These are phyloP conservation scores for Pseudocercospora crystallina DNA, from an alignment of 2,329 filamentous ascomycete species.

Conservation along the genomic window DNA sequence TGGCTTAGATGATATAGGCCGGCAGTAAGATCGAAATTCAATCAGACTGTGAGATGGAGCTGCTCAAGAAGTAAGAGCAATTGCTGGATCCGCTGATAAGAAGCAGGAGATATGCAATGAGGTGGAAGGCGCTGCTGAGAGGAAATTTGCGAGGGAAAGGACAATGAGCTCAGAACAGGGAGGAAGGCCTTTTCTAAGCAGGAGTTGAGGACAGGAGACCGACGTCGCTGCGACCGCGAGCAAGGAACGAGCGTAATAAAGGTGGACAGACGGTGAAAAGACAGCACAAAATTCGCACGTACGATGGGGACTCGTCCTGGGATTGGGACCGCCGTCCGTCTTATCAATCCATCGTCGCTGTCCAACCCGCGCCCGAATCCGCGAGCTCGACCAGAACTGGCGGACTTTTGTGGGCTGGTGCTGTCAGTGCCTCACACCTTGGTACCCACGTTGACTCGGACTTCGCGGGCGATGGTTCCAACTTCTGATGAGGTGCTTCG, in stretches of 20 bases:
- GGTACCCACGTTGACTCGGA: conserved; percentile 1
- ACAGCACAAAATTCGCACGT: conserved; percentile 11
- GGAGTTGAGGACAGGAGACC: not conserved
- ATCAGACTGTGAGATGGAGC: not conserved
- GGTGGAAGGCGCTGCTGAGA: not conserved
- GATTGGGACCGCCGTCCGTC: conserved; percentile 2
- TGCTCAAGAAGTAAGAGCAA: not conserved
- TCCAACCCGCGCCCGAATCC: not conserved
- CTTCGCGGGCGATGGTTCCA: not conserved
- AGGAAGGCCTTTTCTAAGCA: conserved; percentile 1
- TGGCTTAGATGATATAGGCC: not conserved
- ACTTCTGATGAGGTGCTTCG: too few relatives aligned
- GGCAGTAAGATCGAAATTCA: not conserved
- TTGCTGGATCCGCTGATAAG: not conserved
- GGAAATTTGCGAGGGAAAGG: not conserved
- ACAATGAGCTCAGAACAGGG: conserved; percentile 1
- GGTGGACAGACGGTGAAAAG: conserved; percentile 1
- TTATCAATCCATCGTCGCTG: not conserved
- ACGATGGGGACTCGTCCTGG: conserved; percentile 3
- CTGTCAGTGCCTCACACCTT: not conserved
- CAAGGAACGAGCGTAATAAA: too few relatives aligned
- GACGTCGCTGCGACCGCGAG: not conserved
- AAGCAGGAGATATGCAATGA: not conserved
- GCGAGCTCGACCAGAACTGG: not conserved
- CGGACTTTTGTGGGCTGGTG: too few relatives aligned